Conservation (phyloP, 768 basidiomycete species). For the Dioszegia crocea region DNA sequence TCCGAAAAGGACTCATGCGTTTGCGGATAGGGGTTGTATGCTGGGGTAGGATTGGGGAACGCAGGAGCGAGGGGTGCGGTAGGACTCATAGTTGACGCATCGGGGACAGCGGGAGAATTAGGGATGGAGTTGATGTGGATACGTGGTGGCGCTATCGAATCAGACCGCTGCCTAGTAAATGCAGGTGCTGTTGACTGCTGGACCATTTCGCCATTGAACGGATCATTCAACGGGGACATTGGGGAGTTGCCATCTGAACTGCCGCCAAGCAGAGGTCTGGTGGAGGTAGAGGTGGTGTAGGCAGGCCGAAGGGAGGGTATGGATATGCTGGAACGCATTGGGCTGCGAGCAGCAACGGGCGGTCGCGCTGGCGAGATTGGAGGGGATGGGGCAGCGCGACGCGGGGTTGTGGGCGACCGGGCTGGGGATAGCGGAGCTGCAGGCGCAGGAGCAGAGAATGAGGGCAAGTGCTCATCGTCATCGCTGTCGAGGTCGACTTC, state of each 20-base stretch:
- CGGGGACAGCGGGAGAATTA: background rate
- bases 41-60: background rate
- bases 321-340: background rate
- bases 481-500: background rate
- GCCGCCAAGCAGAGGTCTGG: background rate
- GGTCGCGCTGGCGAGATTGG: too few species aligned
- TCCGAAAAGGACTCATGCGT: background rate
- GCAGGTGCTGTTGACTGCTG: background rate
- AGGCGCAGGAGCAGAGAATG: background rate
- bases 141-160: background rate
- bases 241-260: conserved; percentile 3
- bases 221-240: background rate
- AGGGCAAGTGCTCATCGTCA: background rate
- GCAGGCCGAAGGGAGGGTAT: background rate
- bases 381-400: too few species aligned
- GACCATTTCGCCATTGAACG: background rate
- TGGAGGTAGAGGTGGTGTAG: background rate
- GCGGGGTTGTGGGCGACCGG: too few species aligned
- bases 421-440: too few species aligned
- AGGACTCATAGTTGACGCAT: background rate
- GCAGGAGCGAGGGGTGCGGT: background rate
- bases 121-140: conserved; percentile 9
- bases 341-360: too few species aligned
- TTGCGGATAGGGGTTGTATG: background rate
- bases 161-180: background rate